Evolutionary conservation across 1,284 basidiomycete species (phyloP).

Genomic region (Rhodotorula sp.): DNA sequence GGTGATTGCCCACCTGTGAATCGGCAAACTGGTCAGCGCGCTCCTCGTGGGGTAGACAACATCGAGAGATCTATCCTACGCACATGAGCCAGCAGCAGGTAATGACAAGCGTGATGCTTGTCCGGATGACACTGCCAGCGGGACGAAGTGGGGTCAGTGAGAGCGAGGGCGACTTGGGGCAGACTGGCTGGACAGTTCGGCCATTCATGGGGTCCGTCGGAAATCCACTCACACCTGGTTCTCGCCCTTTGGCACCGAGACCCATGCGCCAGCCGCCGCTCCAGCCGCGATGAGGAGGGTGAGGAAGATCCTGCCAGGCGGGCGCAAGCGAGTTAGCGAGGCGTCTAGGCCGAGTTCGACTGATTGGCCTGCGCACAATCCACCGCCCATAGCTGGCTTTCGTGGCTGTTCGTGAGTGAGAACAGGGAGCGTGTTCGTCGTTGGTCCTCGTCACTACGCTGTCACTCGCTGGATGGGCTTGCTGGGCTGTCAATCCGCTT

Average conservation of each 20-base stretch:
- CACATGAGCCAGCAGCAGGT: constrained; percentile 80
- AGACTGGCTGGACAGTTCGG: no score
- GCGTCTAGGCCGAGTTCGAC: fast-evolving
- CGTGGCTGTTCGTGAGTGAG: no score
- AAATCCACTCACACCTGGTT: constrained; percentile 72
- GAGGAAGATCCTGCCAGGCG: constrained; percentile 40
- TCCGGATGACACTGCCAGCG: constrained; percentile 68
- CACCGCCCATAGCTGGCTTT: background rate
- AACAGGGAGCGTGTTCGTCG: no score
- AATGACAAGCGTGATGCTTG: constrained; percentile 70
- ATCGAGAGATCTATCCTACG: constrained; percentile 27
- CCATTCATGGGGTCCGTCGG: background rate
- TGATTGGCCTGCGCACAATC: background rate
- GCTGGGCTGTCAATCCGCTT: no score
- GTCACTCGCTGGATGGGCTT: no score
- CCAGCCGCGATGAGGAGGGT: constrained; percentile 50
- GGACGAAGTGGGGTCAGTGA: constrained; percentile 1
- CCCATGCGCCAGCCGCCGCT: constrained; percentile 65
- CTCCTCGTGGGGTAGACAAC: background rate
- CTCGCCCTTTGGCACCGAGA: constrained; percentile 75
- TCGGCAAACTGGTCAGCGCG: background rate
- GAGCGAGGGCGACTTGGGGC: no score
- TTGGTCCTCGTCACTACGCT: no score
- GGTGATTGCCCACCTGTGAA: constrained; percentile 73
- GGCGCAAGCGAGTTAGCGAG: background rate